Conservation (phyloP, 2,329 filamentous ascomycete genomes). For the Nemania sp. region DNA sequence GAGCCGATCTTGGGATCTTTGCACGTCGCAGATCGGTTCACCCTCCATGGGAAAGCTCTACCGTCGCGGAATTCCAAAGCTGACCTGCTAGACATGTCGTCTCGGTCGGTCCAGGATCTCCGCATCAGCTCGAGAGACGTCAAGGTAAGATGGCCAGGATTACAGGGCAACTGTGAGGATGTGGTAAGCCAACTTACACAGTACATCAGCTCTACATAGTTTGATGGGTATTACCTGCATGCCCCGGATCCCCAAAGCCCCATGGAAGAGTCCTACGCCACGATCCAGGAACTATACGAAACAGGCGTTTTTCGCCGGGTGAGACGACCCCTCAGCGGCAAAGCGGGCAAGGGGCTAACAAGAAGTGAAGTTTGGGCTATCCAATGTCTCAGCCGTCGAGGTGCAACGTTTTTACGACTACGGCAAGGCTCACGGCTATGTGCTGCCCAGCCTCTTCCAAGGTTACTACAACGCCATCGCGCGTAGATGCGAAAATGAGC, state of each 20-base stretch:
- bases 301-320: too few species aligned
- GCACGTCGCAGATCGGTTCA: neutral
- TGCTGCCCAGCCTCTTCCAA: neutral
- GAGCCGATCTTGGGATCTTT: neutral
- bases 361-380: too few species aligned
- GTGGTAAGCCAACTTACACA: too few species aligned
- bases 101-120: neutral
- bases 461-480: neutral
- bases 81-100: neutral
- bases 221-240: neutral
- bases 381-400: too few species aligned
- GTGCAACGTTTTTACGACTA: too few species aligned
- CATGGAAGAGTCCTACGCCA: neutral
- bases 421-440: neutral
- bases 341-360: too few species aligned
- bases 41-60: neutral
- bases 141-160: neutral
- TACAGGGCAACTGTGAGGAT: neutral
- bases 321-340: too few species aligned
- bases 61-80: neutral
- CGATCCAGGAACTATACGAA: too few species aligned
- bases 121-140: neutral
- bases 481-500: neutral
- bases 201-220: neutral
- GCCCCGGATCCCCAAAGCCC: neutral